Conservation (phyloP, 1,139 yeast species). For the Magnusiomyces paraingens region DNA sequence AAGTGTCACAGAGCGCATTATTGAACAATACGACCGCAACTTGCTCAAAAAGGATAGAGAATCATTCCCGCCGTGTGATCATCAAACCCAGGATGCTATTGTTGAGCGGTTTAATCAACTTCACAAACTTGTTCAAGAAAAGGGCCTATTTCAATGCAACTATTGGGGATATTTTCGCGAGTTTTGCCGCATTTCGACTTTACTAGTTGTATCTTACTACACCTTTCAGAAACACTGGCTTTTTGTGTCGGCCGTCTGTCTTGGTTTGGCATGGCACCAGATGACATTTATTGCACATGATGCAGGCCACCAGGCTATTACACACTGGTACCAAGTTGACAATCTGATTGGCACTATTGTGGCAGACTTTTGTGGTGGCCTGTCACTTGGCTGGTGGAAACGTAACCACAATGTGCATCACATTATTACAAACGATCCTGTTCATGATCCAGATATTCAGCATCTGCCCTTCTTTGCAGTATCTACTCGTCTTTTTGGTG, state of each 20-base stretch:
- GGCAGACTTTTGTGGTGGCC: conserved; percentile 80
- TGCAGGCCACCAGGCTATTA: conserved; percentile 78
- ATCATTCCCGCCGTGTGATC: conserved; percentile 57
- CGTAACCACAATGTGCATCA: conserved; percentile 89
- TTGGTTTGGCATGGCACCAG: conserved; percentile 88
- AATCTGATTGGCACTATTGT: conserved; percentile 64
- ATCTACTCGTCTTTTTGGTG: conserved; percentile 58
- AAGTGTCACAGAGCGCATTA: conserved; percentile 32
- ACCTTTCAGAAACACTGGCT: conserved; percentile 40
- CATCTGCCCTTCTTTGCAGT: conserved; percentile 90
- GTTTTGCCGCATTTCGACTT: conserved; percentile 48
- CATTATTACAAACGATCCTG: conserved; percentile 80
- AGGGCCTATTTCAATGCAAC: conserved; percentile 64
- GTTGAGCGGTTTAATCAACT: conserved; percentile 54
- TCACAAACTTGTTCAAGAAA: conserved; percentile 49
- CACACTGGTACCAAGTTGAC: conserved; percentile 76
- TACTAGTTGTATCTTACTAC: conserved; percentile 47
- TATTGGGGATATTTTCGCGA: conserved; percentile 70
- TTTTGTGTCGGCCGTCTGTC: conserved; percentile 51
- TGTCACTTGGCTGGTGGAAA: conserved; percentile 93
- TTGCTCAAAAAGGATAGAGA: conserved; percentile 50
- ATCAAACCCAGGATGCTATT: conserved; percentile 53
- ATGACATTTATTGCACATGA: conserved; percentile 84
- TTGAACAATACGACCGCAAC: conserved; percentile 52
- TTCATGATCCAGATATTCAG: conserved; percentile 91